Conservation (phyloP, 2,329 filamentous ascomycete species). For the Fusarium verrucosum region DNA sequence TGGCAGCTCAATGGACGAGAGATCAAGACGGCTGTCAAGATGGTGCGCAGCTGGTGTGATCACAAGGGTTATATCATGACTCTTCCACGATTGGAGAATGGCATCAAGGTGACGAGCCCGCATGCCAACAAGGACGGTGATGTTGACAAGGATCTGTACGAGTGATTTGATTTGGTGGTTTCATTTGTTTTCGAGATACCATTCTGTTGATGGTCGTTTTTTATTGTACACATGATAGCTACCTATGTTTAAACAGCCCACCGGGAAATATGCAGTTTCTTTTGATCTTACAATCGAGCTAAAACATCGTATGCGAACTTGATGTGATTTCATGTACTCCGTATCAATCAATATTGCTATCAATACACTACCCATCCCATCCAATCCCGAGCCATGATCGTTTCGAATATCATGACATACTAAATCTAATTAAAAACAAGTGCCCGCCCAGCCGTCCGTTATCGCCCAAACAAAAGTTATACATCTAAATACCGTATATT, state of each 20-base stretch:
- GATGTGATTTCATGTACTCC: neutral
- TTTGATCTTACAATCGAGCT: neutral
- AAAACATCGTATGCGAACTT: neutral
- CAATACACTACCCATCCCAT: neutral
- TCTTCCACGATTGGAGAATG: constrained; percentile 54
- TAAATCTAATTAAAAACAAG: neutral
- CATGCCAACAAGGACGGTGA: constrained; percentile 51
- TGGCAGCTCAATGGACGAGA: constrained; percentile 57
- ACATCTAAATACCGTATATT: neutral
- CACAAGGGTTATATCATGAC: constrained; percentile 56
- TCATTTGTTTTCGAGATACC: constrained; percentile 2
- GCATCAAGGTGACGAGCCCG: constrained; percentile 57
- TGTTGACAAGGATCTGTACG: constrained; percentile 44
- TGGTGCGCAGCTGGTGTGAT: constrained; percentile 57
- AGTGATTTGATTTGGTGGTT: constrained; percentile 9
- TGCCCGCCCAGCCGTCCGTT: neutral
- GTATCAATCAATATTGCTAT: neutral
- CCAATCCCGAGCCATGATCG: neutral
- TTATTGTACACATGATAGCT: neutral
- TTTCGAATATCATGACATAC: constrained; percentile 1
- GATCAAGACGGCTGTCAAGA: constrained; percentile 60
- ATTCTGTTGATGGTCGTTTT: neutral
- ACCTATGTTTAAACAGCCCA: neutral
- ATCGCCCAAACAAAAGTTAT: neutral
- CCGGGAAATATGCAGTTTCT: neutral